Base-by-base conservation (phyloP, 805 yeast species). In the Starmerella stellata region DNA sequence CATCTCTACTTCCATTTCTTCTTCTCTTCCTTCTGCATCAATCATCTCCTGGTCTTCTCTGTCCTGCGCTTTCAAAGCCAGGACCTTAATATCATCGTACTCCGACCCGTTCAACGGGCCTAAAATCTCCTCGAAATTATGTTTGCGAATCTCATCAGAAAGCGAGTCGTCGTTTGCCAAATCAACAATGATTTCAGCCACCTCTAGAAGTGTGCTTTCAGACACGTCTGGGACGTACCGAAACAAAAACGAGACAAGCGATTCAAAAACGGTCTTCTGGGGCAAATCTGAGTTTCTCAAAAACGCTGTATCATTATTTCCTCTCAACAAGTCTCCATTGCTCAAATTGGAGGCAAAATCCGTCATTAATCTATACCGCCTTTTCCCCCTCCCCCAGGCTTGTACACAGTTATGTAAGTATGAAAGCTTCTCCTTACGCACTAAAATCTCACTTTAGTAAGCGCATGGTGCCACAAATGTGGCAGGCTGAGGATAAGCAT, bases 201-300 rank as follows among this genome's bases (percentile, higher is more conserved):
- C 79, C 3, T 90, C 75, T 17, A 73, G 53, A 2, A 82, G 65
- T 2, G 74, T 69, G 32, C 73, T 79, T 40, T 78, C 82, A 7
- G 85, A 71, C n/a, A 79, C 70, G 53, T 83, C 95, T 11, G 75
- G 78, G 30, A 78, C 57, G 15, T 64, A 60, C 2, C 59, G 54
- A 4, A 68, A 63, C 3, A 78, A 69, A 72, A 79, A 72, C 0
- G 68, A 55, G 43, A 36, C 77, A 57, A n/a, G n/a, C n/a, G n/a
- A n/a, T n/a, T n/a, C n/a, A n/a, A n/a, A n/a, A n/a, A n/a, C n/a
- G n/a, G n/a, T n/a, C n/a, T n/a, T n/a, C n/a, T n/a, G n/a, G n/a
- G n/a, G n/a, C n/a, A n/a, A n/a, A n/a, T n/a, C n/a, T n/a, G n/a
- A n/a, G n/a, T n/a, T n/a, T n/a, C n/a, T n/a, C n/a, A n/a, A n/a